phyloP scores from a whole-genome alignment of 2,329 filamentous ascomycete species.

The Thielaviopsis cerberus region DNA sequence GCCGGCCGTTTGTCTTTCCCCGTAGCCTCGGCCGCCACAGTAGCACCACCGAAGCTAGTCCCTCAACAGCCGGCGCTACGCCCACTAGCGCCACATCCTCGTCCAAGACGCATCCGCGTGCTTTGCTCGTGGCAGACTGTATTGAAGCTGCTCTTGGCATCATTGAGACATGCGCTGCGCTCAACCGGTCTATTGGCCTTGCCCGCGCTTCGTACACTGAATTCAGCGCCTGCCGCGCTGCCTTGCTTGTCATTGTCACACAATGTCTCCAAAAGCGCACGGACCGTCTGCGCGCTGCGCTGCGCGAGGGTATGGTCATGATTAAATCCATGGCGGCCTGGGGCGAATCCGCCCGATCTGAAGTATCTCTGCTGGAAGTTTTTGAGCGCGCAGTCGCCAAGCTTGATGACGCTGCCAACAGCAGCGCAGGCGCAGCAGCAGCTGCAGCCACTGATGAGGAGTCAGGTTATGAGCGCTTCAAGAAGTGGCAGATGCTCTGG shows the following conservation, averaged over 20 bases:
- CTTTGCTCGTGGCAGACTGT: conserved; percentile 30
- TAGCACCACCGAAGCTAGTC: conserved; percentile 1
- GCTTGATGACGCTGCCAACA: conserved; percentile 25
- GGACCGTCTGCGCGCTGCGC: conserved; percentile 24
- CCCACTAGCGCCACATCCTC: conserved; percentile 16
- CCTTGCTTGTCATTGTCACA: conserved; percentile 28
- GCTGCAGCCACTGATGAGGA: conserved; percentile 17
- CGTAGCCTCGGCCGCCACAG: conserved; percentile 7
- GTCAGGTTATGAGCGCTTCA: conserved; percentile 32
- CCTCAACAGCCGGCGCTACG: conserved; percentile 5
- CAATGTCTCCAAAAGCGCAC: conserved; percentile 22
- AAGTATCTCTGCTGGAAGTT: conserved; percentile 33
- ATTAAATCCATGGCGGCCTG: conserved; percentile 35
- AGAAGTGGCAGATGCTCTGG: conserved; percentile 33
- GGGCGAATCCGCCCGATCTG: conserved; percentile 32
- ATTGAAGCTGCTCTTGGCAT: conserved; percentile 33
- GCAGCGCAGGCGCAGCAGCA: conserved; percentile 14
- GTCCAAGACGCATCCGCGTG: conserved; percentile 16
- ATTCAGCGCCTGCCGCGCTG: conserved; percentile 35
- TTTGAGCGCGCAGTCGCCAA: conserved; percentile 30
- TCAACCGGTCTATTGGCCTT: conserved; percentile 32
- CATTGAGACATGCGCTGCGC: conserved; percentile 29
- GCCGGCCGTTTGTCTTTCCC: conserved; percentile 33
- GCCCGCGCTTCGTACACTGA: conserved; percentile 37
- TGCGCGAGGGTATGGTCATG: conserved; percentile 30